A percentile compares a stretch with the other conserved stretches of the same genome.
phyloP scores from a whole-genome alignment of 2,329 filamentous ascomycete genomes.

The Diplodia scrobiculata region DNA sequence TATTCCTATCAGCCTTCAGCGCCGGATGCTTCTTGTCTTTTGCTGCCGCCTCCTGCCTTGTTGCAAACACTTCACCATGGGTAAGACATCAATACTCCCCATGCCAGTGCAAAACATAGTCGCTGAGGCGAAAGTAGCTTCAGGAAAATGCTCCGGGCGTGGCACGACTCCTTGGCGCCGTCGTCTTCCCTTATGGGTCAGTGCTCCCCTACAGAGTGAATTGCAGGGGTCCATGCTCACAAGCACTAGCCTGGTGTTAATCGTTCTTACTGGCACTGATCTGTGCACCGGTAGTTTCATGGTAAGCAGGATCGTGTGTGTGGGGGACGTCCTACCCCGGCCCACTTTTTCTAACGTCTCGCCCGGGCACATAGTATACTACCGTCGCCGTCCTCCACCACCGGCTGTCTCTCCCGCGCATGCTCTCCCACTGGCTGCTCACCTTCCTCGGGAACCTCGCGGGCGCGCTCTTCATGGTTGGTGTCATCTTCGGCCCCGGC shows the following conservation, averaged over 20 bases:
- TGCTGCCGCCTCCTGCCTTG: slow-evolving; percentile 34
- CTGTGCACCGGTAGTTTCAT: slow-evolving; percentile 29
- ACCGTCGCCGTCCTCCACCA: slow-evolving; percentile 33
- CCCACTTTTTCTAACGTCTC: background rate
- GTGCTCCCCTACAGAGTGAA: background rate
- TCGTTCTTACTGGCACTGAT: slow-evolving; percentile 23
- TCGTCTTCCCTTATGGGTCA: slow-evolving; percentile 28
- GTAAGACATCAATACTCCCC: slow-evolving; percentile 11
- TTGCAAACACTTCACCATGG: slow-evolving; percentile 28
- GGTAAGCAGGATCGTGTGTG: background rate
- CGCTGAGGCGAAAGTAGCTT: slow-evolving; percentile 17
- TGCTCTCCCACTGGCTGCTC: slow-evolving; percentile 50
- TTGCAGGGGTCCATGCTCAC: background rate
- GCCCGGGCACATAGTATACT: slow-evolving; percentile 7
- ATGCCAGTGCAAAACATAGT: no score
- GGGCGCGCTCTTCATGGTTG: slow-evolving; percentile 53
- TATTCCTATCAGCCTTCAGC: slow-evolving; percentile 56
- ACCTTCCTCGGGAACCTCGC: slow-evolving; percentile 56
- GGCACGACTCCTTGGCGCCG: slow-evolving; percentile 21
- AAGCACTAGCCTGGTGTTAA: slow-evolving; percentile 32
- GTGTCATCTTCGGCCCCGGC: slow-evolving; percentile 55
- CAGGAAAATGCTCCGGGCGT: slow-evolving; percentile 26
- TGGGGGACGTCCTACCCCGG: no score
- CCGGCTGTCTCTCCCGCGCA: slow-evolving; percentile 41
- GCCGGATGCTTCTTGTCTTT: slow-evolving; percentile 58